Evolutionary conservation across 768 basidiomycete species (phyloP), one percentile per base, ranked within the genome.

Genomic region (Hericium erinaceus): DNA sequence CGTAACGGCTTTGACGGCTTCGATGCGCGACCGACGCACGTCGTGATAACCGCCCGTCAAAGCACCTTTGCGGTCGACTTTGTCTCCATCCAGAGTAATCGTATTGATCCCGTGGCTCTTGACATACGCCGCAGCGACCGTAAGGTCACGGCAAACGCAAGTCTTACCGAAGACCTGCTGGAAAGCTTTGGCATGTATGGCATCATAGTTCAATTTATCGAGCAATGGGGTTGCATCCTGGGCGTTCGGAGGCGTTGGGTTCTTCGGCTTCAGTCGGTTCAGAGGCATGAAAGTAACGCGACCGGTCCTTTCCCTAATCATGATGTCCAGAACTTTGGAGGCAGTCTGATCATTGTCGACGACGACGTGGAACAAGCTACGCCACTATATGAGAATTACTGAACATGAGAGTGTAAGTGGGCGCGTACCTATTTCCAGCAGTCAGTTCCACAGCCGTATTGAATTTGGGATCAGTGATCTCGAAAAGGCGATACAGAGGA

Each of bases 221-320:
- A 99, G 78, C 50, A 93, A 81, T 0, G 90, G 89, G 55, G 89
- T 84, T 0, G 87, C 85, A 60, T 91, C 87, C 58, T 84, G 80
- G 0, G 84, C 87, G 73, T 87, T 77, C 67, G 86, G 86, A 18
- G 82, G 74, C 0, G 80, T 75, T 1, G 77, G 75, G 39, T 77
- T 77, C 61, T 89, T 91, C 55, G 89, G 87, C 64, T 87, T 86
- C 58, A 99, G 83, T 13, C 97, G 87, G 70, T 98, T 98, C 41
- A 99, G 80, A 18, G 97, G 97, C 87, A 99, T 95, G 74, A 98
- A 98, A 0, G 97, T 99, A 8, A 99, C 90, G 53, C 97, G 85
- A 2, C 95, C 97, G 11, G 84, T 89, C 69, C 89, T 92, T 68
- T 98, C 94, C 66, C 85, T 85, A 64, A 94, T 75, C 95, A 99